Conservation (phyloP, 176 grass and related monocot genomes). For the Musa itinerans region DNA sequence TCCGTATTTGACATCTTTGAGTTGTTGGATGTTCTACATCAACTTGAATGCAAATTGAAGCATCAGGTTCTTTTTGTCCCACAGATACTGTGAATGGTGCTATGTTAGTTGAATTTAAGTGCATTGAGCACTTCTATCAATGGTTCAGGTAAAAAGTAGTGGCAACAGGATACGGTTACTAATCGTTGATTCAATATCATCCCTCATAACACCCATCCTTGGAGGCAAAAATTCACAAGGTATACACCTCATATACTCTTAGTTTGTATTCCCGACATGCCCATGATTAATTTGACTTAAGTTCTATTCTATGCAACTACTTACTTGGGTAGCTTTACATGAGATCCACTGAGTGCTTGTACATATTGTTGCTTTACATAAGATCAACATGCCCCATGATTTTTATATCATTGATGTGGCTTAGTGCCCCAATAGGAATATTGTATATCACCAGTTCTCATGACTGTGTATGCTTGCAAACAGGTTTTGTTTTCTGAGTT, state of each 20-base stretch:
- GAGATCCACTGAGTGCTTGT: too few species aligned
- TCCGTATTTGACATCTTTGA: slow-evolving; percentile 86
- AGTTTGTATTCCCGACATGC: too few species aligned
- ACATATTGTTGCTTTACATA: too few species aligned
- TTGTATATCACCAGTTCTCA: background rate
- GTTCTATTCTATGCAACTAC: too few species aligned
- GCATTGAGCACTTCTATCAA: slow-evolving; percentile 12
- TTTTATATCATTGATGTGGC: too few species aligned
- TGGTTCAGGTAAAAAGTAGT: slow-evolving; percentile 36
- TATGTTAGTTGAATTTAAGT: slow-evolving; percentile 13
- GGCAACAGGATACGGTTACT: slow-evolving; percentile 53
- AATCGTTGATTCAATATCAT: slow-evolving; percentile 85
- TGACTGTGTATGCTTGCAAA: background rate
- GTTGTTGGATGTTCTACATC: slow-evolving; percentile 60
- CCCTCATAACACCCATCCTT: slow-evolving; percentile 63
- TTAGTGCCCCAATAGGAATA: too few species aligned
- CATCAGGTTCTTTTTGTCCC: slow-evolving; percentile 37
- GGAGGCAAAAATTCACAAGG: slow-evolving; percentile 70
- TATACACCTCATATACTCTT: slow-evolving; percentile 12
- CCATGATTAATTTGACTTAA: too few species aligned
- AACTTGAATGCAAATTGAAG: slow-evolving; percentile 58
- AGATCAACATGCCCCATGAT: too few species aligned
- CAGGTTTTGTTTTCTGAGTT: background rate
- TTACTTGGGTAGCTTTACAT: too few species aligned
- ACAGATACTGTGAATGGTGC: background rate